These are phyloP conservation scores for Pseudogymnoascus pannorum DNA, from an alignment of 2,329 filamentous ascomycete species.

Conservation along the genomic window DNA sequence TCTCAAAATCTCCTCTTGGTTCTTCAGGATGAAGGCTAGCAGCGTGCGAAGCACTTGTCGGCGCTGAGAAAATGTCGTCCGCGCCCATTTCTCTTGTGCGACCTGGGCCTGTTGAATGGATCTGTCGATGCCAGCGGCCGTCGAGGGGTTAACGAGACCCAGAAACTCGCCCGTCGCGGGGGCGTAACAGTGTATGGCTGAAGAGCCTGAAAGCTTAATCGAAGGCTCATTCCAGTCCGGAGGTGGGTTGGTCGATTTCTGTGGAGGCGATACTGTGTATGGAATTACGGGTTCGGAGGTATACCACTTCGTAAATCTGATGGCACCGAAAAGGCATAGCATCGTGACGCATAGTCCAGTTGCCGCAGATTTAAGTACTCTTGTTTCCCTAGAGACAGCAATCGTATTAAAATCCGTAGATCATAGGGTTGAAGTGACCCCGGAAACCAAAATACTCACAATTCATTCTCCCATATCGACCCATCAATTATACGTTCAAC, in stretches of 20 bases:
- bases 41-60: slow-evolving; percentile 74
- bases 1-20: slow-evolving; percentile 79
- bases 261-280: slow-evolving; percentile 54
- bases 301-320: slow-evolving; percentile 19
- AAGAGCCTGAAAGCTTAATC: slow-evolving; percentile 49
- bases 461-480: slow-evolving; percentile 4
- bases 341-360: neutral
- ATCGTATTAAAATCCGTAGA: neutral
- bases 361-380: neutral
- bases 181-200: slow-evolving; percentile 74
- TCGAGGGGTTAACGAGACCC: slow-evolving; percentile 69
- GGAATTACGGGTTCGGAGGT: slow-evolving; percentile 35
- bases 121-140: slow-evolving; percentile 68
- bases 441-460: neutral
- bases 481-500: neutral
- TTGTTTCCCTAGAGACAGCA: neutral
- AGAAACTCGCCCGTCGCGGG: slow-evolving; percentile 84
- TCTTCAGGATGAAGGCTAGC: slow-evolving; percentile 74
- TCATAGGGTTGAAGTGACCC: neutral
- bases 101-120: slow-evolving; percentile 64
- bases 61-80: slow-evolving; percentile 70
- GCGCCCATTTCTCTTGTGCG: slow-evolving; percentile 72
- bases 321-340: slow-evolving; percentile 19
- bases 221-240: slow-evolving; percentile 14
- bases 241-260: slow-evolving; percentile 38